Evolutionary conservation across 352 stramenopile genomes (phyloP).

Genomic region (Globisporangium perplexum): DNA sequence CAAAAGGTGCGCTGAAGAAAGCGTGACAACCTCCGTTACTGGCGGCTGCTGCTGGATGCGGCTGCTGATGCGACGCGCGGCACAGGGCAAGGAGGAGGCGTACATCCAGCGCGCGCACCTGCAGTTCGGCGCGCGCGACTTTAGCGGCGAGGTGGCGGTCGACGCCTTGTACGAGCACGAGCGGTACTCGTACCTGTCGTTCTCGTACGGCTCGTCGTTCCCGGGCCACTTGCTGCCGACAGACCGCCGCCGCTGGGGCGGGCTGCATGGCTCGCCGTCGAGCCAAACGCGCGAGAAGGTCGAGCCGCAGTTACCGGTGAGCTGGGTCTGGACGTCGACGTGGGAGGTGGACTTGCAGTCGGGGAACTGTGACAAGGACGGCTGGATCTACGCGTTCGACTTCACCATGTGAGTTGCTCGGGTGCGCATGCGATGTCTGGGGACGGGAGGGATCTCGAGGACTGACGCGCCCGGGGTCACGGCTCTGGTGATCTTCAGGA

Average conservation of each 20-base stretch:
- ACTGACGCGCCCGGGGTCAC: too few species aligned
- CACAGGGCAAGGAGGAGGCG: constrained; percentile 45
- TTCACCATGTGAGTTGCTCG: constrained; percentile 50
- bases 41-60: neutral
- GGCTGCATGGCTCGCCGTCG: constrained; percentile 46
- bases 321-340: constrained; percentile 58
- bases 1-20: constrained; percentile 25
- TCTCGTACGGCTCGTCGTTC: constrained; percentile 65
- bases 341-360: constrained; percentile 53
- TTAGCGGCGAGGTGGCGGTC: constrained; percentile 53
- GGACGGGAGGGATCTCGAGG: too few species aligned
- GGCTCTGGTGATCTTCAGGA: constrained; percentile 16
- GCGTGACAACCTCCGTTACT: neutral
- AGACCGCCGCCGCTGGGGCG: constrained; percentile 58
- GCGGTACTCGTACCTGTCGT: constrained; percentile 75
- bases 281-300: constrained; percentile 51
- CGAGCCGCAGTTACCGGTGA: constrained; percentile 56
- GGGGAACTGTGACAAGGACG: constrained; percentile 51
- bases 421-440: too few species aligned
- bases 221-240: constrained; percentile 66
- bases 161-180: constrained; percentile 81
- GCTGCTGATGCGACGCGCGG: neutral
- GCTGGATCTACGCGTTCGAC: constrained; percentile 77
- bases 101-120: constrained; percentile 56
- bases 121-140: constrained; percentile 65